Evolutionary conservation across 495 filamentous ascomycete species (phyloP).

Genomic region (Xylaria acuta): DNA sequence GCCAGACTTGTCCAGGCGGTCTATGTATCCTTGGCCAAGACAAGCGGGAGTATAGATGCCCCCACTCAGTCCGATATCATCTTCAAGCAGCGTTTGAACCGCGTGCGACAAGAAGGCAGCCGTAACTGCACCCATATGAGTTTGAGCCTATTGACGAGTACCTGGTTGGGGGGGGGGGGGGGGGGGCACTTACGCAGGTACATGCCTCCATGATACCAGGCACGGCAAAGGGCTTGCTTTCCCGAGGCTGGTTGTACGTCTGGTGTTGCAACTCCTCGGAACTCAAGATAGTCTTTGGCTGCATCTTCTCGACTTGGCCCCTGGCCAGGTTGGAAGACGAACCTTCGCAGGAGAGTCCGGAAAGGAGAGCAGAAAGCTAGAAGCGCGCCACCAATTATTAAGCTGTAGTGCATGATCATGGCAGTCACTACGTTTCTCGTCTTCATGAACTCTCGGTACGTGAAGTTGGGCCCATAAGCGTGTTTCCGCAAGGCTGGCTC

Average conservation of each 20-base stretch:
- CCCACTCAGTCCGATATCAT: slow-evolving; percentile 66
- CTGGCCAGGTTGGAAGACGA: slow-evolving; percentile 69
- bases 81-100: slow-evolving; percentile 71
- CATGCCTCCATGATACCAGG: slow-evolving; percentile 64
- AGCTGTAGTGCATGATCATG: slow-evolving; percentile 60
- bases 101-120: slow-evolving; percentile 71
- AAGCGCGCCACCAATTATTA: slow-evolving; percentile 58
- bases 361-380: slow-evolving; percentile 53
- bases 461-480: slow-evolving; percentile 76
- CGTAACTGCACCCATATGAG: slow-evolving; percentile 59
- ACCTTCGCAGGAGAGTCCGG: slow-evolving; percentile 38
- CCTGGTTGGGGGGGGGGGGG: background rate
- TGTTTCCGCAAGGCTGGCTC: slow-evolving; percentile 41
- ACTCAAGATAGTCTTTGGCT: slow-evolving; percentile 65
- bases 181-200: slow-evolving; percentile 62
- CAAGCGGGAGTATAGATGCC: slow-evolving; percentile 85
- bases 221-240: slow-evolving; percentile 63
- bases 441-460: slow-evolving; percentile 71
- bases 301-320: slow-evolving; percentile 67
- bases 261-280: slow-evolving; percentile 68
- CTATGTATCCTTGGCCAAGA: slow-evolving; percentile 76
- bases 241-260: slow-evolving; percentile 53
- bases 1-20: slow-evolving; percentile 69
- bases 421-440: slow-evolving; percentile 66
- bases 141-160: slow-evolving; percentile 1